Evolutionary conservation across 164 flowering plant species (phyloP), one percentile per base, ranked within the genome.

Genomic region (Protea cynaroides): DNA sequence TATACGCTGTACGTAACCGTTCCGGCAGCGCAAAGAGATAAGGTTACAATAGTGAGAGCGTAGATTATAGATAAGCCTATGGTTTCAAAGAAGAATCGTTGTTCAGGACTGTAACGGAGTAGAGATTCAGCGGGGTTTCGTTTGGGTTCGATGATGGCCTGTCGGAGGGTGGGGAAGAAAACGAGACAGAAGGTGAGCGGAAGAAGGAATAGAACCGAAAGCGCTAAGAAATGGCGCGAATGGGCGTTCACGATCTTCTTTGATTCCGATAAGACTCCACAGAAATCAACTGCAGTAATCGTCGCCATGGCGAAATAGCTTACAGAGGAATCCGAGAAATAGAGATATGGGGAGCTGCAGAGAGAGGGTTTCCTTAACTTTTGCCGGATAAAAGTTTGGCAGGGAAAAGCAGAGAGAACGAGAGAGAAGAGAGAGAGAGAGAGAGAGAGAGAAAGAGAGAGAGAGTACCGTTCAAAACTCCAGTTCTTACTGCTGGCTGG

Each of bases 141-240:
- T 3, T 36, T 47, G 56, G 70, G 24, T 11, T 37, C 15, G 19
- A 52, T 23, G 59, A 57, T 25, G 11, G 68, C 15, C 61, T 22
- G 19, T 17, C 19, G 69, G 60, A 75, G 63, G 24, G 78, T 63
- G 29, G 80, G 81, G 76, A 51, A 74, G 71, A 79, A 76, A 66
- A 61, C 36, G 62, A 71, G 14, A 37, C 76, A 70, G 75, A 87
- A 82, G 59, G 84, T 75, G 67, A 82, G 69, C 13, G 91, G 91
- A 40, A 88, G 83, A 62, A 84, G 83, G 74, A 88, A 88, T 73
- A 86, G 72, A 61, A 86, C 84, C 11, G 90, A 81, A 61, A 86
- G 86, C 8, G 82, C 92, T 0, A 85, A 70, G 83, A 88, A 86
- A 69, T 88, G 96, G 71, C 92, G 88, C 21, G 90, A 80, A 75